Evolutionary conservation across 73 alveolate genomes (phyloP).

Genomic region (Paramecium pentaurelia): DNA sequence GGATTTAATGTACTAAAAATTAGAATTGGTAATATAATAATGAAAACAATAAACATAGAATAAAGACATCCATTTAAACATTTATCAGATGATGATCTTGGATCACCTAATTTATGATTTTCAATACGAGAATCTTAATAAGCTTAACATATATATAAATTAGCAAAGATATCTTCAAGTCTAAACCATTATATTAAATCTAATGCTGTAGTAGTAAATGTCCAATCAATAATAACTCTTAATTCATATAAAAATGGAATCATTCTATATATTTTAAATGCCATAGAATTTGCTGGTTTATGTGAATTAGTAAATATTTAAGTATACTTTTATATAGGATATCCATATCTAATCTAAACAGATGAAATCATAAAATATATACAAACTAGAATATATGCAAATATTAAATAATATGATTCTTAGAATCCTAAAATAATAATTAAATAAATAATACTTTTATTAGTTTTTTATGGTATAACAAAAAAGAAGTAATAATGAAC

Average conservation of each 20-base stretch:
- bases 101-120: slow-evolving; percentile 52
- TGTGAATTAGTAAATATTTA: slow-evolving; percentile 58
- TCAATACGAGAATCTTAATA: slow-evolving; percentile 34
- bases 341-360: slow-evolving; percentile 80
- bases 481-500: slow-evolving; percentile 51
- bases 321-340: slow-evolving; percentile 69
- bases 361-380: slow-evolving; percentile 78
- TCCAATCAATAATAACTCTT: slow-evolving; percentile 93
- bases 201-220: slow-evolving; percentile 92
- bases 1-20: slow-evolving; percentile 91
- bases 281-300: slow-evolving; percentile 59
- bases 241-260: slow-evolving; percentile 94
- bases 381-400: slow-evolving; percentile 73
- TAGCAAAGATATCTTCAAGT: slow-evolving; percentile 87
- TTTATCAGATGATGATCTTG: slow-evolving; percentile 67
- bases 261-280: slow-evolving; percentile 78
- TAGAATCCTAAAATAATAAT: slow-evolving; percentile 16
- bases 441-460: background rate
- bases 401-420: slow-evolving; percentile 60
- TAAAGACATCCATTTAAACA: slow-evolving; percentile 73
- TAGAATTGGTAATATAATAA: slow-evolving; percentile 86
- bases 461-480: slow-evolving; percentile 30
- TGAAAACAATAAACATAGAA: slow-evolving; percentile 64
- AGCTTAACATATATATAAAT: slow-evolving; percentile 61
- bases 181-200: slow-evolving; percentile 94